Conservation (phyloP, 1,139 yeast genomes). For the Taphrina pruni region DNA sequence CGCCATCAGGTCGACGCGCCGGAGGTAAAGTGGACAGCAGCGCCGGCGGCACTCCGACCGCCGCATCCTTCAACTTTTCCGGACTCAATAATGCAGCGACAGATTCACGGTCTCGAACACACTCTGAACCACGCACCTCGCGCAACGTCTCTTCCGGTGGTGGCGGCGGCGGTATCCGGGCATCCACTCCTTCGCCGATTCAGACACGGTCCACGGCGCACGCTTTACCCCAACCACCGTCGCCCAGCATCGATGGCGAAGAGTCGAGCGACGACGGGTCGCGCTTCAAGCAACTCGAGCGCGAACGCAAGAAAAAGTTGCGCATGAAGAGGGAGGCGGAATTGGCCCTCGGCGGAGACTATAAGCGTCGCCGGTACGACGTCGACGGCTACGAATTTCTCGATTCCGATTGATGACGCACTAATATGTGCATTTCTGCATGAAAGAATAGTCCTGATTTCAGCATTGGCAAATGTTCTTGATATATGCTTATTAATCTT, state of each 20-base stretch:
- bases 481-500: too few species aligned
- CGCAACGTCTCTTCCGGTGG: not conserved
- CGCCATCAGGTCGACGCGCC: constrained; percentile 9
- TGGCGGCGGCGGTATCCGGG: not conserved
- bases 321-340: constrained; percentile 35
- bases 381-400: constrained; percentile 32
- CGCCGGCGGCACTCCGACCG: constrained; percentile 17
- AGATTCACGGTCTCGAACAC: not conserved
- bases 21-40: constrained; percentile 4
- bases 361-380: constrained; percentile 28
- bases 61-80: not conserved
- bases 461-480: too few species aligned
- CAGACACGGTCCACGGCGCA: constrained; percentile 26
- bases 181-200: constrained; percentile 8
- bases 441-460: too few species aligned
- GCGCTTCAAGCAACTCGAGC: constrained; percentile 35
- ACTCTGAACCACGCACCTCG: constrained; percentile 11
- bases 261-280: constrained; percentile 37
- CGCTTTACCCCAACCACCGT: not conserved
- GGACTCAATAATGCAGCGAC: not conserved
- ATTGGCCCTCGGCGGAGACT: constrained; percentile 22
- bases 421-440: too few species aligned
- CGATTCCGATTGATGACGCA: constrained; percentile 26
- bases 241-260: constrained; percentile 13
- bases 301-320: constrained; percentile 32